These are phyloP conservation scores for Eucalyptus leucophloia DNA, from an alignment of 345 rosid genomes.

Conservation along the genomic window DNA sequence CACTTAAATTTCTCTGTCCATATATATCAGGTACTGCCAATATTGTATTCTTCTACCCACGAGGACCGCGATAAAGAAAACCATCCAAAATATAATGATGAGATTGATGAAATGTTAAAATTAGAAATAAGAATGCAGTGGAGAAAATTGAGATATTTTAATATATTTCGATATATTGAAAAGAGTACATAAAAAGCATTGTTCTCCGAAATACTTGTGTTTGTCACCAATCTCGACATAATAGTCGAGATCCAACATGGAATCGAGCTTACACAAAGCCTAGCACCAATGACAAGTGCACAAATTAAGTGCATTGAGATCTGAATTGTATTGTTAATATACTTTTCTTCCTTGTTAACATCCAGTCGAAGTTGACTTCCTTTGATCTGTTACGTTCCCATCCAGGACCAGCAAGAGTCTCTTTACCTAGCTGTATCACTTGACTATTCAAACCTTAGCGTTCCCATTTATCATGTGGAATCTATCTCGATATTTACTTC, in stretches of 20 bases:
- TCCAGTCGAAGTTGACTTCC: background rate
- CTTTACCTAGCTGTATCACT: background rate
- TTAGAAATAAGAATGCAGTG: too few relatives aligned
- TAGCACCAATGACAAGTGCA: background rate
- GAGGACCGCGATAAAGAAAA: too few relatives aligned
- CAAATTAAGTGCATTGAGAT: background rate
- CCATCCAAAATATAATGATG: too few relatives aligned
- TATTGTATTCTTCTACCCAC: too few relatives aligned
- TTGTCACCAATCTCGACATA: rapidly evolving
- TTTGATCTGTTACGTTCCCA: background rate
- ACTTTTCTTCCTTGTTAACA: background rate
- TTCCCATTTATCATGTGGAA: too few relatives aligned
- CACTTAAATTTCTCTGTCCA: too few relatives aligned
- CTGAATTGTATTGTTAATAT: background rate
- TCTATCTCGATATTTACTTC: background rate
- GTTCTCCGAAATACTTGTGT: too few relatives aligned
- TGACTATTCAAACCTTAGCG: background rate
- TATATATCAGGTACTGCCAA: rapidly evolving
- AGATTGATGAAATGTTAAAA: rapidly evolving
- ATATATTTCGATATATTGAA: too few relatives aligned
- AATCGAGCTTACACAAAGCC: background rate
- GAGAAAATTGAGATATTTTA: too few relatives aligned
- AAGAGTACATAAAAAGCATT: too few relatives aligned
- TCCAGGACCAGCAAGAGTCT: background rate
- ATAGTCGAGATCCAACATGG: too few relatives aligned